Evolutionary conservation across 805 yeast genomes (phyloP).

Genomic region (Candida boidinii): DNA sequence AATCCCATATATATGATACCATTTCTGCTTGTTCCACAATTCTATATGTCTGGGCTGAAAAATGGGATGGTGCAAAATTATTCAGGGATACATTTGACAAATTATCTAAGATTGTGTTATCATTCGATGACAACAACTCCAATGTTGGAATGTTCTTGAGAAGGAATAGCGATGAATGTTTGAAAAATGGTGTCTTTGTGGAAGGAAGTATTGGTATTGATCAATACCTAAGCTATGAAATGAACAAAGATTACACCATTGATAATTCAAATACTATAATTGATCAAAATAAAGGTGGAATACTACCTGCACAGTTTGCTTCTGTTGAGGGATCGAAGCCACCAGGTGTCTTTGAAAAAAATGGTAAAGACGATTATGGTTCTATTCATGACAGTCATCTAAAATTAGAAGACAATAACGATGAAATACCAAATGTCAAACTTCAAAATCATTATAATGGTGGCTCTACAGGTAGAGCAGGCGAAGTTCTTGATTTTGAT

Average conservation of each 20-base stretch:
- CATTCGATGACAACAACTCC: too few species aligned
- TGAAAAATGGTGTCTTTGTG: conserved; percentile 6
- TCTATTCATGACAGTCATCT: too few species aligned
- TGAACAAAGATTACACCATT: conserved; percentile 1
- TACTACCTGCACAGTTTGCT: conserved; percentile 1
- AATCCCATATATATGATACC: conserved; percentile 19
- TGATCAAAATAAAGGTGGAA: conserved; percentile 5
- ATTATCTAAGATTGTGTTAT: too few species aligned
- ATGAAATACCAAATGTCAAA: too few species aligned
- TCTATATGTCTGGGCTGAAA: conserved; percentile 22
- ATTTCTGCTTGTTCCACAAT: conserved; percentile 22
- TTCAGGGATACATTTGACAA: conserved; percentile 23
- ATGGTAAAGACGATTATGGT: background rate
- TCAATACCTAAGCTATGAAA: conserved; percentile 5
- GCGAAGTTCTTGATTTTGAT: too few species aligned
- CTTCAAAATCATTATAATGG: too few species aligned
- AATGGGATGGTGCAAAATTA: conserved; percentile 16
- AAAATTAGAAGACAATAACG: too few species aligned
- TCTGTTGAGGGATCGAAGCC: background rate
- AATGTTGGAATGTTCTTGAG: too few species aligned
- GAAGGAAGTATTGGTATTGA: conserved; percentile 10
- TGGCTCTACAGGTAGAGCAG: too few species aligned
- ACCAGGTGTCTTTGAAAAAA: background rate
- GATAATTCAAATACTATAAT: conserved; percentile 1
- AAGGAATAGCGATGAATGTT: background rate